Evolutionary conservation across 768 basidiomycete genomes (phyloP).

Genomic region (Hericium rajendrae): DNA sequence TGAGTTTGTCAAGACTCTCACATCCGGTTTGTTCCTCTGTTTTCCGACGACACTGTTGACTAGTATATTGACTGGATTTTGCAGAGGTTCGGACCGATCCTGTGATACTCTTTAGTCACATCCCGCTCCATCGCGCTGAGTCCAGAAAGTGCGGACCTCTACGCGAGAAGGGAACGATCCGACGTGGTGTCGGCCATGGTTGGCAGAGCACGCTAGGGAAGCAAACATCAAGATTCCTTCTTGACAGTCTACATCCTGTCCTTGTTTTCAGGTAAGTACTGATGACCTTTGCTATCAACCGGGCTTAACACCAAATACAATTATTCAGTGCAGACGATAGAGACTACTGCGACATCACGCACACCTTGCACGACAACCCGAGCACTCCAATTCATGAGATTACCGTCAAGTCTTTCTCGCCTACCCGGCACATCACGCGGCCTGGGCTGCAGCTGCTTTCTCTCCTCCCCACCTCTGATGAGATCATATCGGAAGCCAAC

Average conservation of each 20-base stretch:
- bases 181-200: conserved; percentile 67
- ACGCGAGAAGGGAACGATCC: conserved; percentile 64
- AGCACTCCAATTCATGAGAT: conserved; percentile 51
- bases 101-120: conserved; percentile 71
- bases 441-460: conserved; percentile 87
- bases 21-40: conserved; percentile 19
- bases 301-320: conserved; percentile 56
- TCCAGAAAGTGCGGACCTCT: conserved; percentile 67
- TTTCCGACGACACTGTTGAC: not conserved
- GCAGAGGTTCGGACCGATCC: conserved; percentile 27
- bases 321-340: conserved; percentile 75
- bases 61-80: not conserved
- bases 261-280: conserved; percentile 58
- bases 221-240: conserved; percentile 64
- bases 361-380: conserved; percentile 27
- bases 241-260: conserved; percentile 55
- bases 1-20: conserved; percentile 45
- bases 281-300: conserved; percentile 25
- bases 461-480: conserved; percentile 34
- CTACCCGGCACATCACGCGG: conserved; percentile 55
- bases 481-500: conserved; percentile 21
- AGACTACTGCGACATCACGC: conserved; percentile 77
- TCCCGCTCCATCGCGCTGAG: conserved; percentile 73
- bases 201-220: conserved; percentile 80
- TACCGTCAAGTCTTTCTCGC: conserved; percentile 83